Conservation (phyloP, 2,329 filamentous ascomycete genomes). For the Podosphaera xanthii region DNA sequence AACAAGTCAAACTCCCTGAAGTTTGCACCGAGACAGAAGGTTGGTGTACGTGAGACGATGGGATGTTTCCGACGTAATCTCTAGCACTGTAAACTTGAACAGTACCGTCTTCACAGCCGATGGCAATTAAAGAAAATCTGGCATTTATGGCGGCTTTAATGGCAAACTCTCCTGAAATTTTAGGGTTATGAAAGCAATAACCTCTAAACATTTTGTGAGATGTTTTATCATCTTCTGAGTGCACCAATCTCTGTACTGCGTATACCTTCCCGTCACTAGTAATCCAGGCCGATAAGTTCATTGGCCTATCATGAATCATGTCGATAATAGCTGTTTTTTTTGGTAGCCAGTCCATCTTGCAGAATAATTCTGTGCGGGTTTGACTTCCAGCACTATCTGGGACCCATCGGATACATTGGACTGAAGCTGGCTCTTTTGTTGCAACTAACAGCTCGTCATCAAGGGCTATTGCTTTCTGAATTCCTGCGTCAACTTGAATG, state of each 20-base stretch:
- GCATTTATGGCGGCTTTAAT: slow-evolving; percentile 71
- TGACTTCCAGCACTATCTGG: slow-evolving; percentile 63
- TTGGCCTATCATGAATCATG: slow-evolving; percentile 85
- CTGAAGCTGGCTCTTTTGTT: slow-evolving; percentile 74
- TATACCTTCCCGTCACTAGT: slow-evolving; percentile 73
- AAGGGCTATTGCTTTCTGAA: slow-evolving; percentile 64
- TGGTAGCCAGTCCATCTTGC: slow-evolving; percentile 64
- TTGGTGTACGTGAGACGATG: slow-evolving; percentile 56
- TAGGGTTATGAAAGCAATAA: slow-evolving; percentile 68
- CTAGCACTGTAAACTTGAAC: slow-evolving; percentile 79
- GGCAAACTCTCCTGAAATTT: slow-evolving; percentile 34
- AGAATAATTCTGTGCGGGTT: slow-evolving; percentile 75
- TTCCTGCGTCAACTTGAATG: slow-evolving; percentile 92
- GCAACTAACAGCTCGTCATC: slow-evolving; percentile 87
- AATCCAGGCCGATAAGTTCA: slow-evolving; percentile 89
- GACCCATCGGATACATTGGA: slow-evolving; percentile 91
- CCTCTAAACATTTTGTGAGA: slow-evolving; percentile 53
- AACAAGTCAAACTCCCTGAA: slow-evolving; percentile 47
- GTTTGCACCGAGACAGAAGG: slow-evolving; percentile 42
- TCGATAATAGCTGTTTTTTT: slow-evolving; percentile 56
- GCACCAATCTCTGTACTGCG: slow-evolving; percentile 53
- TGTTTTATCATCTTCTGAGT: slow-evolving; percentile 23
- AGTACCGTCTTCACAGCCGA: slow-evolving; percentile 58
- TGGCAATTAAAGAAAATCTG: slow-evolving; percentile 75
- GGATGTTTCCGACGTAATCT: slow-evolving; percentile 85